These are phyloP conservation scores for Artomyces pyxidatus DNA, from an alignment of 768 basidiomycete species.

Conservation along the genomic window DNA sequence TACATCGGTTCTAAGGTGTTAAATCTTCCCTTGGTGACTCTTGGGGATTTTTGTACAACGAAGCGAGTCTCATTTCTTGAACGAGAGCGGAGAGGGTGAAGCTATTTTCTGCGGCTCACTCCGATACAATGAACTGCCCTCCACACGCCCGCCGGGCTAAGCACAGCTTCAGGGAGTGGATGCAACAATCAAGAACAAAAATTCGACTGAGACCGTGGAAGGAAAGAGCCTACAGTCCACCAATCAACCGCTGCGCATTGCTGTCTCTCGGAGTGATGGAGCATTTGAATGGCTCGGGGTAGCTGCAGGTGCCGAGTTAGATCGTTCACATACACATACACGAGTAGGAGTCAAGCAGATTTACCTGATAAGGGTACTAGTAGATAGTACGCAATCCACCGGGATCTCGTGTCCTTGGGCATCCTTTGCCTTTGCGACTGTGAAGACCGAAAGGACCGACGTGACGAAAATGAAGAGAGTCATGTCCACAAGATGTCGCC, in stretches of 20 bases:
- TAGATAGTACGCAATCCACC: neutral
- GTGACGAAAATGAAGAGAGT: conserved; percentile 11
- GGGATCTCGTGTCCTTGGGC: conserved; percentile 6
- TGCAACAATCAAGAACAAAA: too few species aligned
- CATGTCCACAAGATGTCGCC: conserved; percentile 9
- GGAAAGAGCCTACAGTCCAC: neutral
- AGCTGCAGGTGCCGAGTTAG: neutral
- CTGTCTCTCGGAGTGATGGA: conserved; percentile 6
- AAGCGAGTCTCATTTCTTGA: too few species aligned
- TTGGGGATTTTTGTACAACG: too few species aligned
- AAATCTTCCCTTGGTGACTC: too few species aligned
- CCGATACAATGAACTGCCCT: too few species aligned
- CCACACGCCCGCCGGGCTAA: too few species aligned
- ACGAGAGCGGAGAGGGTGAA: too few species aligned
- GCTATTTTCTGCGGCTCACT: too few species aligned
- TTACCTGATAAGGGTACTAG: neutral
- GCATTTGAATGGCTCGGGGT: conserved; percentile 7
- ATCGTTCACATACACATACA: neutral
- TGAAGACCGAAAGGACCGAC: conserved; percentile 8
- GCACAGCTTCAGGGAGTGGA: too few species aligned
- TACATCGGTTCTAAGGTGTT: too few species aligned
- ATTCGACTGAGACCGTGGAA: too few species aligned
- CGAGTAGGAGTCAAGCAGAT: too few species aligned
- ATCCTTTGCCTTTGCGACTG: conserved; percentile 9
- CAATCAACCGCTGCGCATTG: conserved; percentile 3